Percentiles rank a stretch among this genome's conserved stretches.
These are phyloP conservation scores for Fusarium bactridioides DNA, from an alignment of 2,329 filamentous ascomycete species.

Conservation along the genomic window DNA sequence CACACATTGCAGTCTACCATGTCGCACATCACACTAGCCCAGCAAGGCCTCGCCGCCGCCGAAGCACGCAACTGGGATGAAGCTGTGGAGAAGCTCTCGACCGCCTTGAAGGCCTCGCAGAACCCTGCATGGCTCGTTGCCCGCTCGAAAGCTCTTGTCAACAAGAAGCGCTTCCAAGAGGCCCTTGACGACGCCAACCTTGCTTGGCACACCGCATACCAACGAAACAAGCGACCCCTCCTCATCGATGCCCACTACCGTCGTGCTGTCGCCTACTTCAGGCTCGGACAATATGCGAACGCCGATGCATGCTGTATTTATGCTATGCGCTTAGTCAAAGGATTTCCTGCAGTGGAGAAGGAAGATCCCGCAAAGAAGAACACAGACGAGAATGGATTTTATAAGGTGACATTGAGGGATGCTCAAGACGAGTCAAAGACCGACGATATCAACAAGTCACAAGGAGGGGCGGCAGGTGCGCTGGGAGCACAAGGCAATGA, in stretches of 20 bases:
- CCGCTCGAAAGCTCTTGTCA: slow-evolving; percentile 80
- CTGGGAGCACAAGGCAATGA: not conserved
- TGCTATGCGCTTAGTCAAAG: slow-evolving; percentile 53
- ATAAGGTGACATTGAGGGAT: slow-evolving; percentile 50
- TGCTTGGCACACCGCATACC: slow-evolving; percentile 67
- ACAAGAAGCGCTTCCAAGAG: slow-evolving; percentile 65
- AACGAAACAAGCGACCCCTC: slow-evolving; percentile 76
- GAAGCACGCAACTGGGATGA: slow-evolving; percentile 68
- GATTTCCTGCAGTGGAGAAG: slow-evolving; percentile 43
- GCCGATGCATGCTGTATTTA: slow-evolving; percentile 74
- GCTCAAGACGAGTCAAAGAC: slow-evolving; percentile 42
- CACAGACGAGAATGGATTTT: slow-evolving; percentile 57
- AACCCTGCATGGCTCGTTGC: slow-evolving; percentile 83
- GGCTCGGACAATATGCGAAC: slow-evolving; percentile 76
- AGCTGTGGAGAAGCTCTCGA: slow-evolving; percentile 73
- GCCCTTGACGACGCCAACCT: slow-evolving; percentile 76
- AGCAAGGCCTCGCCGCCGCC: slow-evolving; percentile 72
- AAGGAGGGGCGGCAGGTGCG: not conserved
- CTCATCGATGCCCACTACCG: slow-evolving; percentile 86
- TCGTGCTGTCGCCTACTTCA: slow-evolving; percentile 76
- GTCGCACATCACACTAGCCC: slow-evolving; percentile 60
- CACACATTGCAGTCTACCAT: slow-evolving; percentile 47
- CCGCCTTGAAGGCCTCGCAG: slow-evolving; percentile 69
- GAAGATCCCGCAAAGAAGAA: slow-evolving; percentile 41
- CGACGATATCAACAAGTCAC: slow-evolving; percentile 44